Percentiles rank a stretch among this genome's conserved stretches.
Conservation (phyloP, 129 eudicot genomes). For the Logfia minima region DNA sequence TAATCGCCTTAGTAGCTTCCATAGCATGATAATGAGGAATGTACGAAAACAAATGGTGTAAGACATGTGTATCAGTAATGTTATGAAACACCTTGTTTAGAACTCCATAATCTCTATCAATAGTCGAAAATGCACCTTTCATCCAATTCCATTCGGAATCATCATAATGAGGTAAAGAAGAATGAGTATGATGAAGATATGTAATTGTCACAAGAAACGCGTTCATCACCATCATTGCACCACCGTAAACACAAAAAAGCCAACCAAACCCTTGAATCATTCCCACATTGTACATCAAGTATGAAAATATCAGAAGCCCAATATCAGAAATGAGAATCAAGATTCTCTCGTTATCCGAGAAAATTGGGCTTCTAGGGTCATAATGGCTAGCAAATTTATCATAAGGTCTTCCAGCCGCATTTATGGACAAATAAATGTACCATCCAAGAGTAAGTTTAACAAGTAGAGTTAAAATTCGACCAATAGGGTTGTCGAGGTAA, state of each 20-base stretch:
- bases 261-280: slow-evolving; percentile 35
- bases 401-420: slow-evolving; percentile 42
- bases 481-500: slow-evolving; percentile 42
- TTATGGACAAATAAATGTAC: slow-evolving; percentile 22
- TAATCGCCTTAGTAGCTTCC: slow-evolving; percentile 49
- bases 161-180: slow-evolving; percentile 44
- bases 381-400: slow-evolving; percentile 47
- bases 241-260: slow-evolving; percentile 42
- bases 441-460: slow-evolving; percentile 39
- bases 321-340: slow-evolving; percentile 39
- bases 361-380: slow-evolving; percentile 43
- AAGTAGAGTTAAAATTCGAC: slow-evolving; percentile 29
- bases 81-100: slow-evolving; percentile 52
- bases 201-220: slow-evolving; percentile 46
- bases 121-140: slow-evolving; percentile 43
- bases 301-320: slow-evolving; percentile 33
- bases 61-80: slow-evolving; percentile 48
- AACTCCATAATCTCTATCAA: slow-evolving; percentile 45
- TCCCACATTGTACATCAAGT: slow-evolving; percentile 29
- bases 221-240: slow-evolving; percentile 42
- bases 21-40: slow-evolving; percentile 50
- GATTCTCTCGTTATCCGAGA: slow-evolving; percentile 39
- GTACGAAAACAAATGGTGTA: slow-evolving; percentile 46
- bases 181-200: slow-evolving; percentile 46
- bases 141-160: slow-evolving; percentile 28